These are phyloP conservation scores for Straminergon stramineum DNA, from an alignment of 225 moss, liverwort and hornwort genomes.

Conservation along the genomic window DNA sequence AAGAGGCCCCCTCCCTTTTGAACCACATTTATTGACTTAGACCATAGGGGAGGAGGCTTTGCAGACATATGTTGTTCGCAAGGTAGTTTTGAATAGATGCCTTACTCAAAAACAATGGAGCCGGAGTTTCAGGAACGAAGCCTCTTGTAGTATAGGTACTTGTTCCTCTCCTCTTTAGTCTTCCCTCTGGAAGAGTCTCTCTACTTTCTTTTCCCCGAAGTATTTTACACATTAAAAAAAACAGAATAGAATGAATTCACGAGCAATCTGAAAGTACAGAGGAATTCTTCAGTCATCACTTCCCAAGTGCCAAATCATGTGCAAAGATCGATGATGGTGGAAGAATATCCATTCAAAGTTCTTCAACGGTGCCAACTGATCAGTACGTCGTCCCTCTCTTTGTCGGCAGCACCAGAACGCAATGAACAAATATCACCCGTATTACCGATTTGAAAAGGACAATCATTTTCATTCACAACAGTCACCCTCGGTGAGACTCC, in stretches of 20 bases:
- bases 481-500: too few relatives aligned
- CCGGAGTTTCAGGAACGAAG: accelerated
- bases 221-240: too few relatives aligned
- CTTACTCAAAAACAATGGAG: too few relatives aligned
- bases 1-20: too few relatives aligned
- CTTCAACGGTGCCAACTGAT: not conserved
- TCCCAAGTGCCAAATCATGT: not conserved
- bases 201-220: not conserved
- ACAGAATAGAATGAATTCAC: not conserved
- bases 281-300: not conserved
- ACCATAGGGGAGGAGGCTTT: too few relatives aligned
- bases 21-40: too few relatives aligned
- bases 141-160: not conserved
- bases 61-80: not conserved
- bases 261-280: too few relatives aligned
- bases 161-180: not conserved
- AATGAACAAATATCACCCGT: not conserved
- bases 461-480: not conserved
- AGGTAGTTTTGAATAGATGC: not conserved
- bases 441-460: not conserved
- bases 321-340: too few relatives aligned
- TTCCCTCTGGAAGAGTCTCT: not conserved
- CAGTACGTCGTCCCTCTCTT: not conserved
- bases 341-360: not conserved
- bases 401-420: not conserved